Evolutionary conservation across 495 filamentous ascomycete species (phyloP), one percentile per base, ranked within the genome.

Genomic region (Cryomyces minteri): DNA sequence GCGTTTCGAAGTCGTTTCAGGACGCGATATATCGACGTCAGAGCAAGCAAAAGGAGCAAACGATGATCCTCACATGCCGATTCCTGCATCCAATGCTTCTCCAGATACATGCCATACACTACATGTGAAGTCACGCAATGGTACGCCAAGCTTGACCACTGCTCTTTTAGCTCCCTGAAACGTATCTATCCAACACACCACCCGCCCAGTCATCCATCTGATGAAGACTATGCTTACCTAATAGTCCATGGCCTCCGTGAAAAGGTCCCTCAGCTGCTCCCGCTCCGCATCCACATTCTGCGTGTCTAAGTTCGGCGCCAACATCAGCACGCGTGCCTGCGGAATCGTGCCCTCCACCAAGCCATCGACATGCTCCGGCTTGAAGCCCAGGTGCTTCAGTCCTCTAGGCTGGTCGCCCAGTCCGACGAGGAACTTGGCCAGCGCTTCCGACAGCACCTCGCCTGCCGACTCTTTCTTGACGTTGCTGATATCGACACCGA

Each of bases 261-360:
- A 70, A 47, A 85, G 56, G 6, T 60, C 62, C 48, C 66, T 67
- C 54, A 84, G 59, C 56, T 78, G 75, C 54, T 81, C 76, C 58
- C 78, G 74, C 56, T 82, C 77, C 54, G 66, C 69, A 55, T 80
- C 70, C 5, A 69, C 69, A 51, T 73, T 65, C 43, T 71, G 53
- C 57, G 77, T 77, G 48, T 72, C 74, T 52, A 96, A 61, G 41
- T 72, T 82, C 5, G 90, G 90, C 36, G 92, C 92, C 43, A 98
- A 62, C 82, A 87, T 88, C 62, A 96, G 57, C 41, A 98, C 90
- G 40, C 90, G 68, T 40, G 72, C 70, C 66, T 98, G 90, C 29
- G 90, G 90, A 40, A 98, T 74, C 28, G 90, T 96, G 1, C 90
- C 92, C 58, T 96, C 87, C 10, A 98, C 86, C 49, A 98, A 62